phyloP scores from a whole-genome alignment of 192 early-diverging fungal species.

The Rhizophagus prolifer region DNA sequence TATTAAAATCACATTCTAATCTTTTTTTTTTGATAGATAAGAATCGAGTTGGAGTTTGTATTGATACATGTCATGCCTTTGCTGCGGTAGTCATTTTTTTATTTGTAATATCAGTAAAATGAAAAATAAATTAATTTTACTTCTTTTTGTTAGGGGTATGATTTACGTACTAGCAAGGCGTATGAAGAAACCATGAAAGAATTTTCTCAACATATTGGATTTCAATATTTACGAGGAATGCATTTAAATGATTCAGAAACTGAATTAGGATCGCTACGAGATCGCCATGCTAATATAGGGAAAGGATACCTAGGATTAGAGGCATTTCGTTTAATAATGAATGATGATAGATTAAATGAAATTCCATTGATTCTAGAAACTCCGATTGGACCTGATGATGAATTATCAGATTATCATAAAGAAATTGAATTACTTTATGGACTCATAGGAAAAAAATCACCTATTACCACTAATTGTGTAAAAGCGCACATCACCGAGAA shows the following conservation, averaged over 20 bases:
- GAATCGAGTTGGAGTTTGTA: slow-evolving; percentile 54
- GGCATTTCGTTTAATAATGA: slow-evolving; percentile 53
- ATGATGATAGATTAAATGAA: slow-evolving; percentile 50
- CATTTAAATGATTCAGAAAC: slow-evolving; percentile 57
- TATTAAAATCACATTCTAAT: background rate
- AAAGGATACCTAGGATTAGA: slow-evolving; percentile 54
- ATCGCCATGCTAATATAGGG: slow-evolving; percentile 56
- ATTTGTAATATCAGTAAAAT: no score
- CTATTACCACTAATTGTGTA: background rate
- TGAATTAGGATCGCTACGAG: slow-evolving; percentile 41
- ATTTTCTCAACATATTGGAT: slow-evolving; percentile 45
- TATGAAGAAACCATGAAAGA: slow-evolving; percentile 46
- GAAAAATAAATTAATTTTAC: background rate
- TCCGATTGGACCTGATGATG: slow-evolving; percentile 34
- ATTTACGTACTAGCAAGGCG: slow-evolving; percentile 46
- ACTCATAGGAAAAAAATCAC: slow-evolving; percentile 7
- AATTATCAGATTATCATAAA: slow-evolving; percentile 28
- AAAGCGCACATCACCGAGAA: background rate
- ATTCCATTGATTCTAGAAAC: slow-evolving; percentile 57
- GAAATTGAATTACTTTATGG: slow-evolving; percentile 28
- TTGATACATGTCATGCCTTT: slow-evolving; percentile 62
- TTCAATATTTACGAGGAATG: slow-evolving; percentile 50
- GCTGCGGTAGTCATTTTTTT: slow-evolving; percentile 35
- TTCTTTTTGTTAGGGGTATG: slow-evolving; percentile 44
- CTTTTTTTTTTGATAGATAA: slow-evolving; percentile 35